Evolutionary conservation across 371 early-diverging fungal genomes (phyloP).

Genomic region (Actinomucor elegans): DNA sequence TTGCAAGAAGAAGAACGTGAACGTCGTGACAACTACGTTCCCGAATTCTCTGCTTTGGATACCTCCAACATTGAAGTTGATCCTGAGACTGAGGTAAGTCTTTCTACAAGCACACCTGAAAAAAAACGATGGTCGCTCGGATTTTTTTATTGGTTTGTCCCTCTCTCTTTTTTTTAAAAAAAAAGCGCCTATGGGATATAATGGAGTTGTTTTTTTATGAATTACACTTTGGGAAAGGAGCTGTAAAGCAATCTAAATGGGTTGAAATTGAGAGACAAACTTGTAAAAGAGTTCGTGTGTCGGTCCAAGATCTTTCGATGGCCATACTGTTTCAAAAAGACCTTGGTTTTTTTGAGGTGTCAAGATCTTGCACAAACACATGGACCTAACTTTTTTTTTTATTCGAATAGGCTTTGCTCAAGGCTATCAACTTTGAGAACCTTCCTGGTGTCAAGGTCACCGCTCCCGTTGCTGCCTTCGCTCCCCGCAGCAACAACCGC

Average conservation of each 20-base stretch:
- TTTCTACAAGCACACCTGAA: constrained; percentile 3
- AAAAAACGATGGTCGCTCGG: constrained; percentile 13
- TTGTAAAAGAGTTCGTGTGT: constrained; percentile 16
- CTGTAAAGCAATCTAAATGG: not conserved
- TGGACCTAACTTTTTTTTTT: constrained; percentile 15
- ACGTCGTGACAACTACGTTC: constrained; percentile 99
- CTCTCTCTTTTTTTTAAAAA: not conserved
- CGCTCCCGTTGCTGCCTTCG: constrained; percentile 40
- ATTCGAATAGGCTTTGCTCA: constrained; percentile 81
- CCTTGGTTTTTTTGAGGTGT: constrained; percentile 23
- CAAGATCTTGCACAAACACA: constrained; percentile 26
- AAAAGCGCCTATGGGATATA: no score
- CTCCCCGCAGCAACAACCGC: constrained; percentile 31
- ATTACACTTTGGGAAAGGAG: not conserved
- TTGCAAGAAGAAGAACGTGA: constrained; percentile 99
- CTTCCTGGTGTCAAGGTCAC: constrained; percentile 71
- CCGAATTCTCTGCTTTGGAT: constrained; percentile 98
- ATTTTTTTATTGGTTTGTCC: constrained; percentile 9
- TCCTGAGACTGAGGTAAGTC: constrained; percentile 80
- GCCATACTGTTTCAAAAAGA: constrained; percentile 24
- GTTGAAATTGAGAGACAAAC: constrained; percentile 1
- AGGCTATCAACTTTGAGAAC: constrained; percentile 93
- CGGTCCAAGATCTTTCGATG: constrained; percentile 29
- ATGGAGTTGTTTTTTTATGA: not conserved
- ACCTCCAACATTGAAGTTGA: constrained; percentile 95